Conservation (phyloP, 23 red algal species). For the Agarophyton chilense region DNA sequence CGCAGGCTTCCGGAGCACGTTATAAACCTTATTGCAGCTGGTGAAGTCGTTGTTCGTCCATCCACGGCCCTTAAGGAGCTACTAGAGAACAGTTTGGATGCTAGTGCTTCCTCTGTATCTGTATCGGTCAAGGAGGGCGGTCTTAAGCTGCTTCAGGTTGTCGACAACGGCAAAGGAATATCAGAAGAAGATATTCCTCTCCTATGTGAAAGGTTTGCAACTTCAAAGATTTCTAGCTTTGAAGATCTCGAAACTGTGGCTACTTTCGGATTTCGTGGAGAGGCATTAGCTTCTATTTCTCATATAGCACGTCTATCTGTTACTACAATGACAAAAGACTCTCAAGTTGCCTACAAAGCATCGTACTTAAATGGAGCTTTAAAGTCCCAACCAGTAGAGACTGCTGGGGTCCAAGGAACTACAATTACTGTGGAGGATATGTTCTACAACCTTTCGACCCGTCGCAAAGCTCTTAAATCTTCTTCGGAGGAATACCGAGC, state of each 20-base stretch:
- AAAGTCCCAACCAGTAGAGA: constrained; percentile 15
- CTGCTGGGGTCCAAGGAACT: constrained; percentile 79
- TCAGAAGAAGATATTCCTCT: constrained; percentile 72
- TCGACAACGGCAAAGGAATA: constrained; percentile 88
- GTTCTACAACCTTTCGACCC: constrained; percentile 86
- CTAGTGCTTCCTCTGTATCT: constrained; percentile 71
- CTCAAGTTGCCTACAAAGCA: constrained; percentile 62
- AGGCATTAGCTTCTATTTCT: constrained; percentile 93
- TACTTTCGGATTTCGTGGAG: constrained; percentile 98
- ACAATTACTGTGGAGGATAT: constrained; percentile 88
- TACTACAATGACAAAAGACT: constrained; percentile 47
- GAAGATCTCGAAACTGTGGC: constrained; percentile 71
- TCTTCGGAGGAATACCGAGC: constrained; percentile 90
- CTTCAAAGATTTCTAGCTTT: constrained; percentile 75
- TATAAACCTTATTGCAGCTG: constrained; percentile 87
- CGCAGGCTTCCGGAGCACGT: constrained; percentile 65
- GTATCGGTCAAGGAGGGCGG: constrained; percentile 75
- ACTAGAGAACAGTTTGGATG: constrained; percentile 96
- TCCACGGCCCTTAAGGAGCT: constrained; percentile 95
- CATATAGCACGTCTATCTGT: constrained; percentile 80
- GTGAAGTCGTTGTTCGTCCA: constrained; percentile 89
- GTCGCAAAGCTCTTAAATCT: constrained; percentile 28
- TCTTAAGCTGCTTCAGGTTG: constrained; percentile 62
- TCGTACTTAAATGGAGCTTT: constrained; percentile 71
- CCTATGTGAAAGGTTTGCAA: constrained; percentile 82